Evolutionary conservation across 2,329 filamentous ascomycete species (phyloP).

Genomic region (Thielaviopsis punctulata): DNA sequence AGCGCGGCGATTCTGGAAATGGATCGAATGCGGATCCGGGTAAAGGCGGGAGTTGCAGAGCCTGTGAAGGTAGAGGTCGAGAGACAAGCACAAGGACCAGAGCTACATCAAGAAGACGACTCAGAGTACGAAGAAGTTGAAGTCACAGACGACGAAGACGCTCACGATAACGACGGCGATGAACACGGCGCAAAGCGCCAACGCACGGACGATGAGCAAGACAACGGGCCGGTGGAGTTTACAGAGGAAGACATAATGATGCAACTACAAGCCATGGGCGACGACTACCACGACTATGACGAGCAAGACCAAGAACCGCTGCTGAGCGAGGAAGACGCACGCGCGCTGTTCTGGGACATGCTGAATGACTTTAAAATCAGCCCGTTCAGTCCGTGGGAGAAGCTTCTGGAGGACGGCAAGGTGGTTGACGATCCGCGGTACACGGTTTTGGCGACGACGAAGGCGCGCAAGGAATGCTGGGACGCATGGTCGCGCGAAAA

Average conservation of each 20-base stretch:
- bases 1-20: slow-evolving; percentile 58
- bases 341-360: slow-evolving; percentile 66
- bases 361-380: slow-evolving; percentile 68
- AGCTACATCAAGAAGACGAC: slow-evolving; percentile 8
- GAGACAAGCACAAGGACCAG: slow-evolving; percentile 10
- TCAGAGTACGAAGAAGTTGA: slow-evolving; percentile 60
- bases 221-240: slow-evolving; percentile 55
- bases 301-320: slow-evolving; percentile 37
- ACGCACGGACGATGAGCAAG: slow-evolving; percentile 29
- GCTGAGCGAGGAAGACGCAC: slow-evolving; percentile 59
- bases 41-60: slow-evolving; percentile 27
- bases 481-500: slow-evolving; percentile 66
- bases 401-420: slow-evolving; percentile 62
- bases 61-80: neutral
- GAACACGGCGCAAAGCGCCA: slow-evolving; percentile 43
- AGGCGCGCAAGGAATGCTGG: slow-evolving; percentile 64
- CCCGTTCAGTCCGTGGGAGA: slow-evolving; percentile 86
- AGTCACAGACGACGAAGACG: slow-evolving; percentile 39
- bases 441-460: slow-evolving; percentile 66
- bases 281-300: slow-evolving; percentile 59
- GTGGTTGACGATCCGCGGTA: slow-evolving; percentile 79
- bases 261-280: slow-evolving; percentile 79
- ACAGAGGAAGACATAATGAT: slow-evolving; percentile 88
- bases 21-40: slow-evolving; percentile 53
- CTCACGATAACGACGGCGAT: slow-evolving; percentile 20